Conservation (phyloP, 176 grass and related monocot species). For the Guadua angustifolia region DNA sequence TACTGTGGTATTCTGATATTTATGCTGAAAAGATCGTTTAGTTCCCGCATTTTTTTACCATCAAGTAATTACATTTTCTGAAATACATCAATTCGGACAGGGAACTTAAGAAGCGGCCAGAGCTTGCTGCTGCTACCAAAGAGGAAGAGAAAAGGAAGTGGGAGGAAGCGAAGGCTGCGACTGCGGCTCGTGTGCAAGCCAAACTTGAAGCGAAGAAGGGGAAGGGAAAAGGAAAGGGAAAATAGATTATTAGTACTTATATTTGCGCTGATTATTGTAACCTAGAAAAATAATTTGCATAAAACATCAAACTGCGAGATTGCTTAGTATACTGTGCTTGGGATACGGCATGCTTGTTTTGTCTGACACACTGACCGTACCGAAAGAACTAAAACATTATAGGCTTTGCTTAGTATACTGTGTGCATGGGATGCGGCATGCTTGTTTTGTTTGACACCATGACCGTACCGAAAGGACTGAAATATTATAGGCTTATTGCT, state of each 20-base stretch:
- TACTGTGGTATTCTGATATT: background rate
- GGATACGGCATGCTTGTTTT: background rate
- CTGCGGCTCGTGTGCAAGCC: conserved; percentile 87
- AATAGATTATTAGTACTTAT: conserved; percentile 29
- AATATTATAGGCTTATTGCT: background rate
- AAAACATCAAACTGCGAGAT: background rate
- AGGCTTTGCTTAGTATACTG: background rate
- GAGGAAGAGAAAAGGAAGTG: conserved; percentile 97
- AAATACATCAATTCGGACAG: conserved; percentile 47
- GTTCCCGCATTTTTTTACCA: background rate
- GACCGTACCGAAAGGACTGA: background rate
- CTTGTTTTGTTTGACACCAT: background rate
- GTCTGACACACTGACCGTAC: background rate
- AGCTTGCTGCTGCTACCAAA: conserved; percentile 70
- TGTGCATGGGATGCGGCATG: background rate
- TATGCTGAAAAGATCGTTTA: background rate
- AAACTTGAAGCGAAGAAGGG: conserved; percentile 93
- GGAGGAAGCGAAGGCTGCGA: conserved; percentile 85
- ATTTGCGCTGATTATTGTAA: background rate
- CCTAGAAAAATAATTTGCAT: background rate
- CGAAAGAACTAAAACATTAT: background rate
- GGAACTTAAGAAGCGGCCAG: conserved; percentile 87
- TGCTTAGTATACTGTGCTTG: background rate
- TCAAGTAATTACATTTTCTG: background rate
- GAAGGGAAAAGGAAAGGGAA: conserved; percentile 84